Evolutionary conservation across 2,329 filamentous ascomycete species (phyloP), one percentile per base, ranked within the genome.

Genomic region (Ceratocystis eucalypticola): DNA sequence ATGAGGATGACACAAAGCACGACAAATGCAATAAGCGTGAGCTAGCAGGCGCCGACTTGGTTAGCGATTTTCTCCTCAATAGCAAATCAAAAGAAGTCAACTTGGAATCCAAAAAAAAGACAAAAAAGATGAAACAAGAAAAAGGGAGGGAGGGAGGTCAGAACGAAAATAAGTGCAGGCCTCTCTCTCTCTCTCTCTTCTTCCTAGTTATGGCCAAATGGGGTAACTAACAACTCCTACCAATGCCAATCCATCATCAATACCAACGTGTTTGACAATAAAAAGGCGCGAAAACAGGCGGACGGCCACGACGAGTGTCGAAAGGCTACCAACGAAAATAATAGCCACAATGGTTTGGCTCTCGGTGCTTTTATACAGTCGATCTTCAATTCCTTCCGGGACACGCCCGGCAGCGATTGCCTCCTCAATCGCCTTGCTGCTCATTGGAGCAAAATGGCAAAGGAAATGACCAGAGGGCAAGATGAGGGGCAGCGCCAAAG

Each of bases 1-100:
- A 82, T 82, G 57, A 81, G 73, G 37, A 75, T 69, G 55, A 80
- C 74, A 70, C 72, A 73, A 8, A 81, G 71, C 3, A 72, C 76
- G 28, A 78, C 75, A 57, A 81, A 80, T 25, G 74, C 70, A 15
- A 80, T 75, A 50, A 78, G 74, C 20, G 74, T 71, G 12, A 74
- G 67, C 74, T 77, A 63, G 1, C 44, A 41, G 63, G 69, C 5
- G 3, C 10, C 22, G 25, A 44, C 5, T 3, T 15, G 17, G 62
- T 67, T 55, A 65, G 66, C 53, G 17, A 5, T 22, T 15, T 41
- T 22, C n/a, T 48, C 30, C 45, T 10, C 17, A 48, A 17, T 17
- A 55, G 8, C 5, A 37, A 12, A n/a, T 12, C 12, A 59, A 59
- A 37, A 25, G 33, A 28, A 15, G 63, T 63, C 45, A 48, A 48